Evolutionary conservation across 2,329 filamentous ascomycete genomes (phyloP).

Genomic region (Colletotrichum godetiae): DNA sequence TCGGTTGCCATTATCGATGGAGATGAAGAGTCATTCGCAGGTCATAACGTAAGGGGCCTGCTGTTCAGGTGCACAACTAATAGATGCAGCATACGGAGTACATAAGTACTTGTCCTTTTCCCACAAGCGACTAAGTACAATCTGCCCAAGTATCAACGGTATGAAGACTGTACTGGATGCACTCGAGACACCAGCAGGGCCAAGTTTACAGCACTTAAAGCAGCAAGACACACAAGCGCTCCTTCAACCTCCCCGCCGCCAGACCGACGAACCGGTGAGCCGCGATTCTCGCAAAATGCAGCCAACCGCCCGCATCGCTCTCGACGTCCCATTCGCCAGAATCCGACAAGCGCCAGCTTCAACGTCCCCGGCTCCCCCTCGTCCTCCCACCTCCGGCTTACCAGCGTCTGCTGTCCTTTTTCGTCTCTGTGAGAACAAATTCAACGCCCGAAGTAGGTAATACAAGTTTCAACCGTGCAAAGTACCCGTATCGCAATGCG

Average conservation of each 20-base stretch:
- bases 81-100: background rate
- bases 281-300: constrained; percentile 4
- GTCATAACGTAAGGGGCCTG: background rate
- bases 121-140: too few relatives aligned
- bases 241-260: background rate
- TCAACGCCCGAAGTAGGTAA: too few relatives aligned
- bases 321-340: constrained; percentile 7
- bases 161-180: too few relatives aligned
- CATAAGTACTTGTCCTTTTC: background rate
- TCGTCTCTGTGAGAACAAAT: background rate
- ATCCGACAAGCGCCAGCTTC: constrained; percentile 12
- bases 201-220: background rate
- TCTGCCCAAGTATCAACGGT: too few relatives aligned
- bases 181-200: background rate
- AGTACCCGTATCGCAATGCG: background rate
- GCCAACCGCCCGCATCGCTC: constrained; percentile 4
- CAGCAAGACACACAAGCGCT: background rate
- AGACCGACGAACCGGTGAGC: background rate
- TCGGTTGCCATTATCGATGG: background rate
- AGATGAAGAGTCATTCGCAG: background rate
- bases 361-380: background rate
- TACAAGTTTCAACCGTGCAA: background rate
- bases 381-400: background rate
- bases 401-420: background rate
- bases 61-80: background rate